A percentile compares a stretch with the other conserved stretches of the same genome.
Conservation (phyloP, 2,329 filamentous ascomycete species). For the Samsoniella hepiali region DNA sequence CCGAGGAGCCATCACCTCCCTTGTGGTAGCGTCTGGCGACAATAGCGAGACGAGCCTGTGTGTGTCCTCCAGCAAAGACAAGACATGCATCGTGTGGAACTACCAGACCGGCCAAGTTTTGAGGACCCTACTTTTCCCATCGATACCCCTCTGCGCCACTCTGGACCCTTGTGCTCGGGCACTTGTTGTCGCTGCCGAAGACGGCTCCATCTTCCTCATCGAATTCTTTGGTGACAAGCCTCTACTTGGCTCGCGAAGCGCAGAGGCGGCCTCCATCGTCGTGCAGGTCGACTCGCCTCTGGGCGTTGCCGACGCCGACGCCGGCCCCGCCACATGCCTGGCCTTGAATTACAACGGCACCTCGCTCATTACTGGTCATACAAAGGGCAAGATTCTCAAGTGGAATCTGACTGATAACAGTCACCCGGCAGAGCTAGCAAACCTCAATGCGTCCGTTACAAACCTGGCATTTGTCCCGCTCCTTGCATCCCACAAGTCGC, state of each 20-base stretch:
- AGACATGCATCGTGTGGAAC: constrained; percentile 90
- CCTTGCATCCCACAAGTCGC: constrained; percentile 33
- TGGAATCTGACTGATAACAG: constrained; percentile 77
- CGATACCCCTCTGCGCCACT: constrained; percentile 66
- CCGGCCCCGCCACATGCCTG: constrained; percentile 65
- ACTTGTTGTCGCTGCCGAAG: constrained; percentile 75
- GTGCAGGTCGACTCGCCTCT: constrained; percentile 54
- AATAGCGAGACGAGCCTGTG: constrained; percentile 73
- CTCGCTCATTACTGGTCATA: constrained; percentile 74
- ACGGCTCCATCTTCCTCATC: constrained; percentile 75
- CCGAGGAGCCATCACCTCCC: constrained; percentile 66
- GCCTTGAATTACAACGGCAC: constrained; percentile 80
- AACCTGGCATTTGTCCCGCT: constrained; percentile 74
- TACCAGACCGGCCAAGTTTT: constrained; percentile 74
- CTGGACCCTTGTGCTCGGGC: constrained; percentile 82
- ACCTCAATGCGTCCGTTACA: constrained; percentile 77
- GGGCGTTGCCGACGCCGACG: constrained; percentile 58
- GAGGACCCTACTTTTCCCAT: constrained; percentile 76
- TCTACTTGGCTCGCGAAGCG: constrained; percentile 50
- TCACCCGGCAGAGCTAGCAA: constrained; percentile 63
- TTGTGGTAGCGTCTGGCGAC: constrained; percentile 62
- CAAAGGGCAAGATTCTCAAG: constrained; percentile 70
- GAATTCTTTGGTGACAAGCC: constrained; percentile 63
- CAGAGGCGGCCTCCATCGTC: constrained; percentile 54
- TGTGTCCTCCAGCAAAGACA: constrained; percentile 79